Percentiles rank a stretch among this genome's conserved stretches.
phyloP scores from a whole-genome alignment of 1,284 basidiomycete species.

The Ustilago loliicola region DNA sequence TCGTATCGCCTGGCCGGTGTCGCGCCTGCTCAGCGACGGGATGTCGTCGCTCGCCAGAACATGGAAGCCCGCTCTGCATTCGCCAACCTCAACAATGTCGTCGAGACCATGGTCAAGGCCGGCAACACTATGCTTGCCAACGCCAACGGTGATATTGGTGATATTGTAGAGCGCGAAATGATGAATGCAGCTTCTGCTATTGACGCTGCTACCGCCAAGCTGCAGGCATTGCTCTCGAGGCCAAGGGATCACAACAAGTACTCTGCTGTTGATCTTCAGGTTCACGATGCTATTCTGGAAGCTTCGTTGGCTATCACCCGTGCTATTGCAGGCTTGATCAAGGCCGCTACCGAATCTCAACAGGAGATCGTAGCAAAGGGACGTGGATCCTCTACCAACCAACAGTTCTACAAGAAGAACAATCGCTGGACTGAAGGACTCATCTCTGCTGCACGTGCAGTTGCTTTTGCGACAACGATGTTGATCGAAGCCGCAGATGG shows the following conservation, averaged over 20 bases:
- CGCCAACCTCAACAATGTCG: constrained; percentile 84
- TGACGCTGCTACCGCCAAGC: constrained; percentile 87
- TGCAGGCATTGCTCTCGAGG: constrained; percentile 89
- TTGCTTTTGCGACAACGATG: constrained; percentile 95
- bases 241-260: constrained; percentile 86
- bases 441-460: constrained; percentile 96
- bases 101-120: constrained; percentile 89
- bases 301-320: constrained; percentile 94
- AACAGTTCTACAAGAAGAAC: constrained; percentile 99
- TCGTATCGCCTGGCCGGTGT: constrained; percentile 83
- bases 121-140: constrained; percentile 81
- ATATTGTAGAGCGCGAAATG: constrained; percentile 98
- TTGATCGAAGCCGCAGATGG: constrained; percentile 98
- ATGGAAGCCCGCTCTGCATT: constrained; percentile 85
- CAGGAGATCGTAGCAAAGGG: constrained; percentile 98
- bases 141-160: constrained; percentile 92
- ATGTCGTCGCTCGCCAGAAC: constrained; percentile 90
- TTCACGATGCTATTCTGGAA: constrained; percentile 96
- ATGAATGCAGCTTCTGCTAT: constrained; percentile 91
- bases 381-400: constrained; percentile 85
- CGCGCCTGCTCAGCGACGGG: constrained; percentile 79
- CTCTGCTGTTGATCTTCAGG: constrained; percentile 91
- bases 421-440: constrained; percentile 99
- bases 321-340: constrained; percentile 93
- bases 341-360: constrained; percentile 96